A percentile compares a stretch with the other conserved stretches of the same genome.
Conservation (phyloP, 1,284 basidiomycete genomes). For the Moesziomyces sp. region DNA sequence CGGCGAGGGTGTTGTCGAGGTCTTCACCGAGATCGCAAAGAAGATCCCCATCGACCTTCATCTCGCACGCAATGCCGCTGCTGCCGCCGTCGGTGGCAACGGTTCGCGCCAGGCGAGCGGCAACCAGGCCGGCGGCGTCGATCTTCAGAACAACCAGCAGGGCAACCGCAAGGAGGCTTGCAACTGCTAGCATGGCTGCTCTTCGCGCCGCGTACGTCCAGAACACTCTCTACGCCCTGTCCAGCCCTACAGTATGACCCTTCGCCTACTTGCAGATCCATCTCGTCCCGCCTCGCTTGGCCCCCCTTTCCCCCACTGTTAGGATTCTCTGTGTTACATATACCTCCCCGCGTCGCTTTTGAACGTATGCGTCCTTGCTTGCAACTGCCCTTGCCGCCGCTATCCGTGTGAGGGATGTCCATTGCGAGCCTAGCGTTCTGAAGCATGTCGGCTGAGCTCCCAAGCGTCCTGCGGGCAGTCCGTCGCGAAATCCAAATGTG, state of each 20-base stretch:
- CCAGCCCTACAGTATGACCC: not conserved
- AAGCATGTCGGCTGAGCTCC: no score
- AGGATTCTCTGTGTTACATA: slow-evolving; percentile 22
- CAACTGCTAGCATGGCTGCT: slow-evolving; percentile 45
- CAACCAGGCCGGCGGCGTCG: slow-evolving; percentile 40
- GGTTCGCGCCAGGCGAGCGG: slow-evolving; percentile 42
- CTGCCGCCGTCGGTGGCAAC: slow-evolving; percentile 21
- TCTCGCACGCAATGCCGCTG: slow-evolving; percentile 46
- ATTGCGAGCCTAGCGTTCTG: no score
- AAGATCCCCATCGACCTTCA: slow-evolving; percentile 63
- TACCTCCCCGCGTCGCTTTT: slow-evolving; percentile 5
- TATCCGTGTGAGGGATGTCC: slow-evolving; percentile 1
- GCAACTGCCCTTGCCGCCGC: slow-evolving; percentile 1
- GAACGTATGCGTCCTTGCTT: not conserved
- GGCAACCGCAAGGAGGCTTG: slow-evolving; percentile 48
- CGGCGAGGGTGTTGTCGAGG: slow-evolving; percentile 92
- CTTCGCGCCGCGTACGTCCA: not conserved
- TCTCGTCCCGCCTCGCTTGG: not conserved
- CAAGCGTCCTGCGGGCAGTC: no score
- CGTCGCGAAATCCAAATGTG: no score
- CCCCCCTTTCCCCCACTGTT: not conserved
- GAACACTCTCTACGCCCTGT: not conserved
- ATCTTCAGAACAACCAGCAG: slow-evolving; percentile 43
- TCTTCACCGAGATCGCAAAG: slow-evolving; percentile 83
- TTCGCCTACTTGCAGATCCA: not conserved